Conservation (phyloP, 305 asterid species). For the Rubia peregrina region DNA sequence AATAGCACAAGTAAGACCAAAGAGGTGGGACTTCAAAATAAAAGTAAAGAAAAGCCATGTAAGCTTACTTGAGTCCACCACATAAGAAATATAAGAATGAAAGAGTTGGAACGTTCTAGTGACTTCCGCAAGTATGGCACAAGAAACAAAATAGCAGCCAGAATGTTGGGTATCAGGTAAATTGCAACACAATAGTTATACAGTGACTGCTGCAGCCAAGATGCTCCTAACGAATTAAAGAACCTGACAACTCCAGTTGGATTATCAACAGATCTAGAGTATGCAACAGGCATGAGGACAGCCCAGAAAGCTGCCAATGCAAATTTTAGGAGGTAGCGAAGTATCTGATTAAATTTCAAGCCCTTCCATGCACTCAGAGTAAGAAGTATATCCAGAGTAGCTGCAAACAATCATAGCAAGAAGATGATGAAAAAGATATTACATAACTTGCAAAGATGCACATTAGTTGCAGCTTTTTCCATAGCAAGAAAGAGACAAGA, state of each 20-base stretch:
- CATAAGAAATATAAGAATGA: slow-evolving; percentile 54
- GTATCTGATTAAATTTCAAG: slow-evolving; percentile 67
- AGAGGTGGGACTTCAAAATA: slow-evolving; percentile 18
- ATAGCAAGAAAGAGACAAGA: slow-evolving; percentile 16
- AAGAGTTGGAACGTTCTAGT: slow-evolving; percentile 85
- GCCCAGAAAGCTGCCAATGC: slow-evolving; percentile 83
- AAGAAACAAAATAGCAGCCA: slow-evolving; percentile 68
- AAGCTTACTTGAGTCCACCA: slow-evolving; percentile 96
- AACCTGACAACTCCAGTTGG: slow-evolving; percentile 78
- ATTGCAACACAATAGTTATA: slow-evolving; percentile 74
- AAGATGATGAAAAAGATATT: slow-evolving; percentile 3
- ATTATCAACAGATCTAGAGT: slow-evolving; percentile 59
- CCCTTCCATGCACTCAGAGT: slow-evolving; percentile 84
- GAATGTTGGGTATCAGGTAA: slow-evolving; percentile 80
- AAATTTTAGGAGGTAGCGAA: slow-evolving; percentile 87
- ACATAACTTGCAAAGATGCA: background rate
- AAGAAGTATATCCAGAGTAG: slow-evolving; percentile 77
- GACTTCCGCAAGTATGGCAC: slow-evolving; percentile 73
- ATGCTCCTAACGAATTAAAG: slow-evolving; percentile 65
- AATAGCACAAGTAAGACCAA: slow-evolving; percentile 21
- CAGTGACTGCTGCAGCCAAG: slow-evolving; percentile 61
- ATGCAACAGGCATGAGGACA: slow-evolving; percentile 78
- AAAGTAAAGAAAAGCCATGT: slow-evolving; percentile 16
- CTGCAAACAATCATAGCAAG: slow-evolving; percentile 44
- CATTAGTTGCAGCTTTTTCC: background rate